Base-by-base conservation (phyloP, 805 yeast species). In the Komagataella mondaviorum region DNA sequence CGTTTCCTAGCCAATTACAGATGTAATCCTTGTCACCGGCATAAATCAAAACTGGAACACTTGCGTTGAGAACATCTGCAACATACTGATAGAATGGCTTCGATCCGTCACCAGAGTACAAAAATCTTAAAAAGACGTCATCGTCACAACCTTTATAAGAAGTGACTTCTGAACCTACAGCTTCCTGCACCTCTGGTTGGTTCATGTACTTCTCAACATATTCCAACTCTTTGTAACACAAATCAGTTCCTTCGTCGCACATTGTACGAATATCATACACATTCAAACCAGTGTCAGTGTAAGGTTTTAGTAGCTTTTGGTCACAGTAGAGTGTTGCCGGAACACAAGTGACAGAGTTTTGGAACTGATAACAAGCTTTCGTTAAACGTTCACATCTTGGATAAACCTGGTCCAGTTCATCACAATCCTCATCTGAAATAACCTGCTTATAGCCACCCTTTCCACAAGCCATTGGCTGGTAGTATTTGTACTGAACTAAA, bases 21-120 rank as follows among this genome's bases (percentile, higher is more conserved):
- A 88, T 88, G 66, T 77, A 88, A 66, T 88, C 96, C 67, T 88
- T 86, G 65, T 88, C 95, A 62, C 96, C 96, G n/a, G 96, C 96
- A 59, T 88, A 89, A 55, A 88, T 78, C 60, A 89, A 75, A 4
- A 88, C 90, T 17, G 96, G 96, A 48, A 88, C 62, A 23, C 78
- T 83, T 53, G 73, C 66, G 60, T 86, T 83, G 59, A 88, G 73
- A 55, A 82, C 70, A 48, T 78, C 78, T 51, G 79, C 64, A 44
- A 78, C 81, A 49, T 69, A 70, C 56, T 72, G 74, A 62, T 77
- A 78, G 72, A 71, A 80, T n/a, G 88, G 87, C 59, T 72, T 76
- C 74, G 72, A 70, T 73, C 80, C 78, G 66, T 83, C 89, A 47
- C 88, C 88, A 36, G 76, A 73, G 60, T 73, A 72, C 56, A 71